These are phyloP conservation scores for Leccinum obscurum DNA, from an alignment of 768 basidiomycete species.

Conservation along the genomic window DNA sequence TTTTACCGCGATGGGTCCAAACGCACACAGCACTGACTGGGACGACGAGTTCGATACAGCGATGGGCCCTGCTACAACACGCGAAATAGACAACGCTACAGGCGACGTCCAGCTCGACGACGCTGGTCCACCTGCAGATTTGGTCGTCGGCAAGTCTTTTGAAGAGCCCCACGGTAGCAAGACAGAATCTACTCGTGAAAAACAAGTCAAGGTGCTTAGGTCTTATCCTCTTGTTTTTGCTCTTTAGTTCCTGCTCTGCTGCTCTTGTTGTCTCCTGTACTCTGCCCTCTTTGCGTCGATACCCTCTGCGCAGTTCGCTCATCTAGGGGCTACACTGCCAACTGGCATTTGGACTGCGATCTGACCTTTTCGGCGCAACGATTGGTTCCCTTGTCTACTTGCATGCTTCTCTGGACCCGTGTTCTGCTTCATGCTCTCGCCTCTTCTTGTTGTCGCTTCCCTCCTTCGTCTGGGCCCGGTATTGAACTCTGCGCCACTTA, in stretches of 20 bases:
- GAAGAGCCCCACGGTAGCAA: constrained; percentile 49
- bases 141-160: constrained; percentile 15
- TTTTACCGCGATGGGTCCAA: constrained; percentile 26
- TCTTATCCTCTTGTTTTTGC: constrained; percentile 47
- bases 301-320: constrained; percentile 16
- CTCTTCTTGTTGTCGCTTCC: constrained; percentile 46
- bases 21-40: constrained; percentile 40
- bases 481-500: constrained; percentile 72
- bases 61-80: constrained; percentile 48
- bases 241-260: constrained; percentile 26
- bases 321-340: constrained; percentile 20
- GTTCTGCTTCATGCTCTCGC: constrained; percentile 28
- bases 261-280: constrained; percentile 18
- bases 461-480: constrained; percentile 52
- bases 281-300: constrained; percentile 20
- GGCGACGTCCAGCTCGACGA: constrained; percentile 41
- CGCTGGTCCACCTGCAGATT: constrained; percentile 18
- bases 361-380: constrained; percentile 30
- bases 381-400: constrained; percentile 36
- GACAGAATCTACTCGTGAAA: constrained; percentile 59
- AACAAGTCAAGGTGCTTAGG: constrained; percentile 88
- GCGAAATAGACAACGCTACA: constrained; percentile 45
- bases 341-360: constrained; percentile 24
- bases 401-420: constrained; percentile 38
- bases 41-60: constrained; percentile 46